phyloP scores from a whole-genome alignment of 768 basidiomycete species.

The Gelatoporia subvermispora region DNA sequence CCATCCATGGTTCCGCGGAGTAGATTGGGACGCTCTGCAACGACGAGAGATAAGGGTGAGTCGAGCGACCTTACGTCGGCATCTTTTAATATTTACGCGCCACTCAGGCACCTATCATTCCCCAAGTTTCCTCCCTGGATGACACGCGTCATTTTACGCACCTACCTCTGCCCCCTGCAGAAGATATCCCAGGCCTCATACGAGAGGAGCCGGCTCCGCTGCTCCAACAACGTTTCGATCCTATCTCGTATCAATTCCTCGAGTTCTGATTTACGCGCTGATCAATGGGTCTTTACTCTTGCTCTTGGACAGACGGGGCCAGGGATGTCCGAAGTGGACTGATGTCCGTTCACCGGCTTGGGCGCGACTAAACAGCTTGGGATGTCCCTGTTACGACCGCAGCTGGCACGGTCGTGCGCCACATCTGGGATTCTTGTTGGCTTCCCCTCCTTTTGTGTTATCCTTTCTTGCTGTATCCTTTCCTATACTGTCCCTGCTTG shows the following conservation, averaged over 20 bases:
- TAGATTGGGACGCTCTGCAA: conserved; percentile 87
- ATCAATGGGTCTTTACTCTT: conserved; percentile 5
- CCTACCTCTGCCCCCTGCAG: conserved; percentile 67
- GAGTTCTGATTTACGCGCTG: conserved; percentile 56
- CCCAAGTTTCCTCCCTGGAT: conserved; percentile 71
- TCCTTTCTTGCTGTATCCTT: background rate
- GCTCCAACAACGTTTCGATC: conserved; percentile 61
- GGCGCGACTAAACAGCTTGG: conserved; percentile 4
- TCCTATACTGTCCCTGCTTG: background rate
- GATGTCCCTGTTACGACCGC: conserved; percentile 1
- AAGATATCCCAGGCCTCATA: conserved; percentile 76
- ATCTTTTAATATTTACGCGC: conserved; percentile 5
- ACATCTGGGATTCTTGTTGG: background rate
- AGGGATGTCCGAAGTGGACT: no score
- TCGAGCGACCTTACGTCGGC: conserved; percentile 10
- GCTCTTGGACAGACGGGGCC: background rate
- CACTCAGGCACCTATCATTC: conserved; percentile 77
- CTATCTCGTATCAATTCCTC: conserved; percentile 65
- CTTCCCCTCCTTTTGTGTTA: background rate
- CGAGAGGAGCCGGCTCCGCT: conserved; percentile 55
- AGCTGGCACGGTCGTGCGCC: background rate
- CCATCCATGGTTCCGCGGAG: conserved; percentile 94
- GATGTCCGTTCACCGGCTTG: background rate
- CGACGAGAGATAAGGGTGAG: conserved; percentile 80
- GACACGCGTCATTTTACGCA: conserved; percentile 86